Conservation (phyloP, 1,284 basidiomycete genomes). For the Bjerkandera adusta region DNA sequence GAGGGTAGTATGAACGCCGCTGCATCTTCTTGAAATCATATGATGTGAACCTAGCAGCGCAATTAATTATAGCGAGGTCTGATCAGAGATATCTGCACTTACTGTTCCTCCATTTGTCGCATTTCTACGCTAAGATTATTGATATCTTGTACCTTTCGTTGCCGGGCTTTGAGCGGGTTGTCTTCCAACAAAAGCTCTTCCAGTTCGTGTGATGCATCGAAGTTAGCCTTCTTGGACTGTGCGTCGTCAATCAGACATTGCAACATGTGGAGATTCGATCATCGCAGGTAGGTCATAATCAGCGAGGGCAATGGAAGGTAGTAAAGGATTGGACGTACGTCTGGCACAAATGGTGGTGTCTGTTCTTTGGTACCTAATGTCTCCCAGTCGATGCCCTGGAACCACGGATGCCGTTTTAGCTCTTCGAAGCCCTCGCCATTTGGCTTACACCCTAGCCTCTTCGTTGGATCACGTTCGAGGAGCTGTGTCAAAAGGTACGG, state of each 20-base stretch:
- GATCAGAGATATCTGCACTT: slow-evolving; percentile 31
- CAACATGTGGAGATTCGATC: no score
- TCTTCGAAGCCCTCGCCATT: slow-evolving; percentile 79
- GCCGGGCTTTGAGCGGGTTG: slow-evolving; percentile 94
- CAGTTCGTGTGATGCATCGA: slow-evolving; percentile 98
- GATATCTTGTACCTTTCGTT: slow-evolving; percentile 86
- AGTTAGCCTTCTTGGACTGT: slow-evolving; percentile 96
- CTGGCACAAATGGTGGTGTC: slow-evolving; percentile 87
- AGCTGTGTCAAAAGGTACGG: slow-evolving; percentile 46
- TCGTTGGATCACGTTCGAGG: slow-evolving; percentile 81
- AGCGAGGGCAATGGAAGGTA: background rate
- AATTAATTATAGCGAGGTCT: background rate
- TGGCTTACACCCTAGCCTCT: slow-evolving; percentile 80
- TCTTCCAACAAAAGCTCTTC: slow-evolving; percentile 96
- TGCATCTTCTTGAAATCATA: slow-evolving; percentile 86
- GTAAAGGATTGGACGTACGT: slow-evolving; percentile 52
- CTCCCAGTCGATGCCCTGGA: slow-evolving; percentile 84
- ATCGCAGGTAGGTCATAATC: no score
- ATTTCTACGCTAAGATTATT: slow-evolving; percentile 84
- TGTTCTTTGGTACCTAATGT: slow-evolving; percentile 80
- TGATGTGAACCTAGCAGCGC: slow-evolving; percentile 62
- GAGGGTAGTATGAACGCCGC: slow-evolving; percentile 79
- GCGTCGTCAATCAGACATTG: slow-evolving; percentile 4
- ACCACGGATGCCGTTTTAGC: slow-evolving; percentile 85
- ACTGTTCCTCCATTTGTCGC: slow-evolving; percentile 99